Percentiles rank a stretch among this genome's conserved stretches.
phyloP scores from a whole-genome alignment of 2,329 filamentous ascomycete genomes.

The Fusarium sp. region DNA sequence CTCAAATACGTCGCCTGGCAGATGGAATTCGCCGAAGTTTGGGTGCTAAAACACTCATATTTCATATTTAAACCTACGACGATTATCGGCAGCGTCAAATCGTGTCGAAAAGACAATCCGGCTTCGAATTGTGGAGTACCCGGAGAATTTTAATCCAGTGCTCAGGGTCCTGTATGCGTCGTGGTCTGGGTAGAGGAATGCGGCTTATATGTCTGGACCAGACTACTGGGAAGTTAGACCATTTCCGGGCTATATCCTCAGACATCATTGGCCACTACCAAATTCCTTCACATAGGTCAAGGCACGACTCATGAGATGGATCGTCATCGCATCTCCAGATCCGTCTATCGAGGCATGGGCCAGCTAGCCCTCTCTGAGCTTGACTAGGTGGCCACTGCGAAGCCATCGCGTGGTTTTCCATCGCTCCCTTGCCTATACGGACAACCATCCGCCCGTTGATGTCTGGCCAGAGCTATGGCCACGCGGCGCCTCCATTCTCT shows the following conservation, averaged over 20 bases:
- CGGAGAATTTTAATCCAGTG: neutral
- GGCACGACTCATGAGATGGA: neutral
- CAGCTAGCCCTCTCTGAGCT: neutral
- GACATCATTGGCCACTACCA: neutral
- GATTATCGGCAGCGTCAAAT: neutral
- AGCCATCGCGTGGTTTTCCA: neutral
- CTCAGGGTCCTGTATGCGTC: neutral
- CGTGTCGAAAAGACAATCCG: neutral
- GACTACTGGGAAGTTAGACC: neutral
- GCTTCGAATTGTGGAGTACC: neutral
- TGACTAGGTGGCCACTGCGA: neutral
- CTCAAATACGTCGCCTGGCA: neutral
- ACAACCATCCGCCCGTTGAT: neutral
- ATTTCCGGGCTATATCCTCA: slow-evolving; percentile 9
- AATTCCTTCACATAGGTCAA: neutral
- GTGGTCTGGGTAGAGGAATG: slow-evolving; percentile 12
- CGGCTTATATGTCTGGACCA: slow-evolving; percentile 8
- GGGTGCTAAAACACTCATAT: neutral
- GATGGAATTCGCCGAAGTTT: neutral
- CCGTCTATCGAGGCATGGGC: neutral
- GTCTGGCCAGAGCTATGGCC: neutral
- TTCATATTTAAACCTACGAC: neutral
- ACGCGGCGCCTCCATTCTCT: slow-evolving; percentile 1
- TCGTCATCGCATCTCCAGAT: neutral
- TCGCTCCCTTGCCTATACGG: neutral